These are phyloP conservation scores for Puccinia horiana DNA, from an alignment of 1,284 basidiomycete genomes.

Conservation along the genomic window DNA sequence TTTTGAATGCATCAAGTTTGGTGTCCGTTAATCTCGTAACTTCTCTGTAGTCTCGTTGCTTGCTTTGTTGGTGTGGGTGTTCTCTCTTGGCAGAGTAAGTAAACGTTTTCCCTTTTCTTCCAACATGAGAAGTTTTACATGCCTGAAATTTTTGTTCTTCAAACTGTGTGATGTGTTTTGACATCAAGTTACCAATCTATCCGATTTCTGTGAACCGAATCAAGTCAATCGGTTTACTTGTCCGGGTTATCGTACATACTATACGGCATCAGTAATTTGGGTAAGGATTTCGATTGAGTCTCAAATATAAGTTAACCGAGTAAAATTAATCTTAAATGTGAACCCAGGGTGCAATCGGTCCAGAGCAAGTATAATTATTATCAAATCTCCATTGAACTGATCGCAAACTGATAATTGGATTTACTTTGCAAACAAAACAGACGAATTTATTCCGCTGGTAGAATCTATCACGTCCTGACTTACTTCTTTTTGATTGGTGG, in stretches of 20 bases:
- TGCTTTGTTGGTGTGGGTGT: constrained; percentile 49
- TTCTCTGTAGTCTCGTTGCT: constrained; percentile 15
- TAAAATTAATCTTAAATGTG: neutral
- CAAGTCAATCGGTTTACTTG: constrained; percentile 46
- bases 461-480: constrained; percentile 21
- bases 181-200: constrained; percentile 35
- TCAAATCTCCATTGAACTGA: neutral
- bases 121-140: neutral
- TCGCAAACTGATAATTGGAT: neutral
- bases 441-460: constrained; percentile 41
- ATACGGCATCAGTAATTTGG: constrained; percentile 45
- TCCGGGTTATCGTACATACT: constrained; percentile 36
- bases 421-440: constrained; percentile 1
- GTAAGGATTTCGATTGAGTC: neutral
- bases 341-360: constrained; percentile 40
- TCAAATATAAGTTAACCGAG: neutral
- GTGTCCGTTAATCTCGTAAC: neutral
- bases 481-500: constrained; percentile 42
- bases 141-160: neutral
- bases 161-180: neutral
- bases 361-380: neutral
- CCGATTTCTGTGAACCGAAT: constrained; percentile 39
- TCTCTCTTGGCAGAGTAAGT: constrained; percentile 45
- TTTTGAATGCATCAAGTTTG: neutral
- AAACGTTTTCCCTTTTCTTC: neutral